These are phyloP conservation scores for Tylopilus balloui DNA, from an alignment of 768 basidiomycete species.

Conservation along the genomic window DNA sequence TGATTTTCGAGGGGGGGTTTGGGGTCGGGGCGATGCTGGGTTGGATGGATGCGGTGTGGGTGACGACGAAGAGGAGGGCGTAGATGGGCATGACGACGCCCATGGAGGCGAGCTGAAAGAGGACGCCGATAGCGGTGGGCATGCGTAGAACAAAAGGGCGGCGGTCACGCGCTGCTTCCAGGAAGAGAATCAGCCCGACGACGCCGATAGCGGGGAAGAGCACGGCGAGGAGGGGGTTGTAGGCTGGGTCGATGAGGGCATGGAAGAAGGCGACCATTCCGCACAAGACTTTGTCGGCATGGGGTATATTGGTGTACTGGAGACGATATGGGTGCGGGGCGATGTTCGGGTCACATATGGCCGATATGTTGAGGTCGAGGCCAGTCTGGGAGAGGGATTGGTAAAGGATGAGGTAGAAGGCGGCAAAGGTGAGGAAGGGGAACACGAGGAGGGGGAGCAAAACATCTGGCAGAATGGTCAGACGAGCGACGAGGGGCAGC, in stretches of 20 bases:
- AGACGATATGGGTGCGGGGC: slow-evolving; percentile 32
- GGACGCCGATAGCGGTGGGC: slow-evolving; percentile 39
- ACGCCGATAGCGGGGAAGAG: slow-evolving; percentile 10
- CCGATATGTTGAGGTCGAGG: slow-evolving; percentile 17
- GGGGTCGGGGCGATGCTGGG: neutral
- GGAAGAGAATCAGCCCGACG: slow-evolving; percentile 35
- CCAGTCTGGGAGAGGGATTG: slow-evolving; percentile 11
- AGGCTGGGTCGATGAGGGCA: slow-evolving; percentile 11
- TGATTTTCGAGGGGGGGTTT: slow-evolving; percentile 27
- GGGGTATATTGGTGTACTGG: slow-evolving; percentile 36
- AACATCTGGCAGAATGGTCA: slow-evolving; percentile 7
- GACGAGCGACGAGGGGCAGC: neutral
- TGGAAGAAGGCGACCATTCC: slow-evolving; percentile 47
- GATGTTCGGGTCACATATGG: slow-evolving; percentile 31
- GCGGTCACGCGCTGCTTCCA: slow-evolving; percentile 42
- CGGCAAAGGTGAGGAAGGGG: slow-evolving; percentile 10
- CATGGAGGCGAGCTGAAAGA: slow-evolving; percentile 40
- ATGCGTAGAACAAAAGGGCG: slow-evolving; percentile 35
- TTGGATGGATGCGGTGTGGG: slow-evolving; percentile 26
- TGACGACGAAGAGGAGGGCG: slow-evolving; percentile 42
- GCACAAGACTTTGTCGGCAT: slow-evolving; percentile 41
- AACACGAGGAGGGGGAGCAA: slow-evolving; percentile 21
- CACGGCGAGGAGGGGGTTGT: slow-evolving; percentile 17
- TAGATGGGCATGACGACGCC: slow-evolving; percentile 46
- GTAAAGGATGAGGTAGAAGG: slow-evolving; percentile 11